Percentiles rank a stretch among this genome's conserved stretches.
phyloP scores from a whole-genome alignment of 2,329 filamentous ascomycete genomes.

The Claviceps cyperi region DNA sequence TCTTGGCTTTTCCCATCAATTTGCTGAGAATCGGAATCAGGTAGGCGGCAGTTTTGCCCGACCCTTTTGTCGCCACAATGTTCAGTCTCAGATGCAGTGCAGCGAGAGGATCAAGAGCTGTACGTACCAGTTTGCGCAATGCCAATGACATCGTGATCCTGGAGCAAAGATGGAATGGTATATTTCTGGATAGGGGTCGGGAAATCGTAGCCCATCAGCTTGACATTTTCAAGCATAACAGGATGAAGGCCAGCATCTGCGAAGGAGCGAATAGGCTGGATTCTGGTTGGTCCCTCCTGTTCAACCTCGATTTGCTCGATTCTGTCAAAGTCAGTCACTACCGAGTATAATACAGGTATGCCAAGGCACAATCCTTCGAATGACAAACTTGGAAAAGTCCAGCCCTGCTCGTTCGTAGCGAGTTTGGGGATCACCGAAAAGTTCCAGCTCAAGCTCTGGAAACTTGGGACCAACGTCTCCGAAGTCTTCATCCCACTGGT shows the following conservation, averaged over 20 bases:
- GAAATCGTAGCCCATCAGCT: constrained; percentile 51
- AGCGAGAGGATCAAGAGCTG: not conserved
- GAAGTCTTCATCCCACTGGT: constrained; percentile 73
- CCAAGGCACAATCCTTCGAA: not conserved
- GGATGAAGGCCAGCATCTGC: constrained; percentile 73
- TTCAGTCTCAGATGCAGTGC: not conserved
- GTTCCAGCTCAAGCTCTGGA: constrained; percentile 53
- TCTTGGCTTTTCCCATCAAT: constrained; percentile 91
- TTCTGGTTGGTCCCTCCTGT: constrained; percentile 41
- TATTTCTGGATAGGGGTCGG: constrained; percentile 86
- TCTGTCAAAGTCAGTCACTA: constrained; percentile 19
- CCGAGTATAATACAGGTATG: not conserved
- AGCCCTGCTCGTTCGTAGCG: constrained; percentile 37
- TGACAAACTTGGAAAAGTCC: constrained; percentile 46
- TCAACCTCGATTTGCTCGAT: constrained; percentile 38
- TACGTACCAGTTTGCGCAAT: constrained; percentile 79
- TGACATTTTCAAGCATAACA: constrained; percentile 62
- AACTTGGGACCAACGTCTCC: constrained; percentile 71
- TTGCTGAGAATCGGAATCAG: constrained; percentile 78
- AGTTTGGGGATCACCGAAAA: constrained; percentile 51
- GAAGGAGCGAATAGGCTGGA: constrained; percentile 44
- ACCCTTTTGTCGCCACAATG: constrained; percentile 47
- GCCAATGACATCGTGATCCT: constrained; percentile 70
- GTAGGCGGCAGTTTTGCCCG: constrained; percentile 91
- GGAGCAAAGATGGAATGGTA: constrained; percentile 63